These are phyloP conservation scores for Clausena lansium DNA, from an alignment of 345 rosid genomes.

Conservation along the genomic window DNA sequence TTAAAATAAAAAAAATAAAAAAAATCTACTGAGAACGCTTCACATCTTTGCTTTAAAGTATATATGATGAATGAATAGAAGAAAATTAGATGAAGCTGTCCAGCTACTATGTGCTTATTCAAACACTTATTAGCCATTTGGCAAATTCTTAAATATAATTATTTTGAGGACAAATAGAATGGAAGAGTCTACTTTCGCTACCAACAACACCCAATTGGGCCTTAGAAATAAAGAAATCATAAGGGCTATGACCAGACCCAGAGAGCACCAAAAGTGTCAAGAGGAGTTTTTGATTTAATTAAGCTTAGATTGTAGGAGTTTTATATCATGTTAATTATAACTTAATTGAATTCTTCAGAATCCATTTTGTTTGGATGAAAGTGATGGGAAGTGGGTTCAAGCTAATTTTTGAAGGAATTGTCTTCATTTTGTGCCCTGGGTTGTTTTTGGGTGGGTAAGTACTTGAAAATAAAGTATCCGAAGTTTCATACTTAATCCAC, in stretches of 20 bases:
- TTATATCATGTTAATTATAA: conserved; percentile 15
- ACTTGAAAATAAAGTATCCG: background rate
- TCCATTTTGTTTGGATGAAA: background rate
- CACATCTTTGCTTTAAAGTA: conserved; percentile 49
- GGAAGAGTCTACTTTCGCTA: conserved; percentile 21
- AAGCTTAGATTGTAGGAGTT: background rate
- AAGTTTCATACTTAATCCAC: background rate
- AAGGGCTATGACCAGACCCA: background rate
- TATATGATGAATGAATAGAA: conserved; percentile 9
- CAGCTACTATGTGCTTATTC: conserved; percentile 8
- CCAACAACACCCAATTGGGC: conserved; percentile 8
- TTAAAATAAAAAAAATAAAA: too few species aligned
- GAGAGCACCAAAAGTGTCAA: conserved; percentile 14
- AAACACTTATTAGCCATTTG: conserved; percentile 23
- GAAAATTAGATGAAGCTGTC: conserved; percentile 2
- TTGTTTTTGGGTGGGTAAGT: conserved; percentile 6
- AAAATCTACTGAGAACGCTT: too few species aligned
- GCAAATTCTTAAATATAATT: conserved; percentile 2
- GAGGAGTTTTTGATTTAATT: conserved; percentile 16
- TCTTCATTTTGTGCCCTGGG: background rate
- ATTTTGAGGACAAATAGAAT: conserved; percentile 28
- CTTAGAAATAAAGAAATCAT: conserved; percentile 2
- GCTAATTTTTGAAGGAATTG: background rate
- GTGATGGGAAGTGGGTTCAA: conserved; percentile 25
- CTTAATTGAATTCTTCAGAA: conserved; percentile 25